Evolutionary conservation across 371 early-diverging fungal genomes (phyloP), one percentile per base, ranked within the genome.

Genomic region (Polyrhizophydium stewartii): DNA sequence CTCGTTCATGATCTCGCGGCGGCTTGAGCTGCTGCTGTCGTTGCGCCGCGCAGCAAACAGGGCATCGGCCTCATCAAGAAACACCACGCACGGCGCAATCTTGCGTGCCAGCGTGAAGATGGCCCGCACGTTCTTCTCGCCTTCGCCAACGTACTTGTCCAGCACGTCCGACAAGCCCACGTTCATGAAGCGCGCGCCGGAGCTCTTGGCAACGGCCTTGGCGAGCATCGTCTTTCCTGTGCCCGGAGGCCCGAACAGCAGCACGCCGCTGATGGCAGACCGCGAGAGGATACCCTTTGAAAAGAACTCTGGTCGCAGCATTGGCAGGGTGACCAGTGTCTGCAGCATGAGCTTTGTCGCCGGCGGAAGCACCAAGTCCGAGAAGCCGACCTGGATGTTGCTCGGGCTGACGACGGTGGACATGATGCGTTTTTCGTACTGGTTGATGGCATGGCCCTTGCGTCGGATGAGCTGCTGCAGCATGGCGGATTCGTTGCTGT

Each of bases 21-120:
- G 61, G 80, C 85, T 55, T 79, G 89, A 65, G 74, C 86, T 64
- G 66, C 78, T 52, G 0, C 68, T 69, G 71, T 75, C 63, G 13
- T 81, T 82, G 50, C 91, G 81, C 52, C 99, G 87, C 16, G 93
- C 84, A 19, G 87, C 85, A 78, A 99, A 89, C 28, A 99, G 72
- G 35, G 97, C 91, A 67, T 99, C 99, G 0, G 98, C 91, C 71
- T 99, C 99, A 74, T 99, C 99, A 60, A 99, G 81, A 67, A 99
- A 99, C 21, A 99, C 88, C 12, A 99, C 97, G 69, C 97, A 92
- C 0, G 99, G 99, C 16, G 91, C 76, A 7, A 96, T 74, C 66
- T 96, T 95, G 58, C 98, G 81, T 7, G 99, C 99, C 46, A 97
- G 82, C 45, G 94, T 90, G 71, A 99, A 99, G 16, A 97, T 82